phyloP scores from a whole-genome alignment of 2,329 filamentous ascomycete genomes.

The Colletotrichum sp. region DNA sequence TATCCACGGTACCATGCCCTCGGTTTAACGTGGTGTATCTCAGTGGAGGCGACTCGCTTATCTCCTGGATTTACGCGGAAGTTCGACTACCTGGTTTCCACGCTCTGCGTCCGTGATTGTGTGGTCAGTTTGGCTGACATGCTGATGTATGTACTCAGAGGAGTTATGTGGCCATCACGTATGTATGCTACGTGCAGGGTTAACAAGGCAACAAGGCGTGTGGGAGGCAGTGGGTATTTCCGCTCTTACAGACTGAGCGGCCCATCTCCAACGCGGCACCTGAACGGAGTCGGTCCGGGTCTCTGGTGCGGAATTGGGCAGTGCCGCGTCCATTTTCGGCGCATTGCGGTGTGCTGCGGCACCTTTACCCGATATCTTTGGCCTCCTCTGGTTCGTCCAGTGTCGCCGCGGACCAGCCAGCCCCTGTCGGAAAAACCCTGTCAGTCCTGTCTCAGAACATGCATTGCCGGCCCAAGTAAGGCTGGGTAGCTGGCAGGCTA shows the following conservation, averaged over 20 bases:
- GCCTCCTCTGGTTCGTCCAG: not conserved
- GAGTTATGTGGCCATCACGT: not conserved
- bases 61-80: not conserved
- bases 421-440: not conserved
- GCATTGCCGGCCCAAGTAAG: not conserved
- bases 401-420: not conserved
- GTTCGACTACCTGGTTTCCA: not conserved
- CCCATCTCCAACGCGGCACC: not conserved
- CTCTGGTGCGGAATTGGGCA: not conserved
- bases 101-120: not conserved
- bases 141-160: not conserved
- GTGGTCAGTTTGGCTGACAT: not conserved
- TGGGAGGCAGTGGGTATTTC: not conserved
- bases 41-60: not conserved
- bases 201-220: not conserved
- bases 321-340: not conserved
- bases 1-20: not conserved
- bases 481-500: not conserved
- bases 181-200: not conserved
- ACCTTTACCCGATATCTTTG: not conserved
- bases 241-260: not conserved
- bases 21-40: not conserved
- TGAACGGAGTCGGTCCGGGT: not conserved
- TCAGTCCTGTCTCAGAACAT: constrained; percentile 9
- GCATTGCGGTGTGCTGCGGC: not conserved